These are phyloP conservation scores for Suhomyces vadensis DNA, from an alignment of 805 yeast genomes.

Conservation along the genomic window DNA sequence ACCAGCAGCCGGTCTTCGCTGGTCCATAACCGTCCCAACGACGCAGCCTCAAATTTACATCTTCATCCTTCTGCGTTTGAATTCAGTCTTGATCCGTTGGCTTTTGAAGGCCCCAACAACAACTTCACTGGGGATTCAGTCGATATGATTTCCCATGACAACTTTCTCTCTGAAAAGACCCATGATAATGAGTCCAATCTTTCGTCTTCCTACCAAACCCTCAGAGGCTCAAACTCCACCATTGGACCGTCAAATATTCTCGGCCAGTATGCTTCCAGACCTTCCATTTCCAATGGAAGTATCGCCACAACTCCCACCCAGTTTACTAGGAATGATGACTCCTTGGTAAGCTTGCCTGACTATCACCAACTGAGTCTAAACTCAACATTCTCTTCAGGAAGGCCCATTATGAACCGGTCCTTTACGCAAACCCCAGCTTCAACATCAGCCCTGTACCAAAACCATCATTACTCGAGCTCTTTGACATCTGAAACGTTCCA, in stretches of 20 bases:
- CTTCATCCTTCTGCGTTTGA: conserved; percentile 15
- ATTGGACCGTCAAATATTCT: conserved; percentile 11
- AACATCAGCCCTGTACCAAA: conserved; percentile 7
- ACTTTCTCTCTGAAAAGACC: background rate
- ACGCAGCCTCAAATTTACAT: background rate
- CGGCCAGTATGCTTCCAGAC: background rate
- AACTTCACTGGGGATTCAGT: conserved; percentile 9
- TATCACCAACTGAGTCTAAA: conserved; percentile 13
- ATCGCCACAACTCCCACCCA: conserved; percentile 22
- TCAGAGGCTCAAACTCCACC: conserved; percentile 1
- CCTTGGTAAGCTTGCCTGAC: conserved; percentile 35
- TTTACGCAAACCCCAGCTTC: conserved; percentile 21
- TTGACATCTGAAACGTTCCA: conserved; percentile 4
- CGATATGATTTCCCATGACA: background rate
- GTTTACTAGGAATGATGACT: conserved; percentile 26
- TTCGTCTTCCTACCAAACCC: background rate
- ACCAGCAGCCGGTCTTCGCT: conserved; percentile 2
- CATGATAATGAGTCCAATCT: background rate
- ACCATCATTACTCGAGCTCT: conserved; percentile 3
- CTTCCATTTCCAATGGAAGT: conserved; percentile 9
- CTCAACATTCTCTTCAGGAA: conserved; percentile 8
- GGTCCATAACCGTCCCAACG: background rate
- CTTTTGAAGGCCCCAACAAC: conserved; percentile 46
- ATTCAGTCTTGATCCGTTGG: conserved; percentile 49
- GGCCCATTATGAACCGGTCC: conserved; percentile 13